A percentile compares a stretch with the other conserved stretches of the same genome.
phyloP scores from a whole-genome alignment of 1,284 basidiomycete species.

The Cutaneotrichosporon arboriforme region DNA sequence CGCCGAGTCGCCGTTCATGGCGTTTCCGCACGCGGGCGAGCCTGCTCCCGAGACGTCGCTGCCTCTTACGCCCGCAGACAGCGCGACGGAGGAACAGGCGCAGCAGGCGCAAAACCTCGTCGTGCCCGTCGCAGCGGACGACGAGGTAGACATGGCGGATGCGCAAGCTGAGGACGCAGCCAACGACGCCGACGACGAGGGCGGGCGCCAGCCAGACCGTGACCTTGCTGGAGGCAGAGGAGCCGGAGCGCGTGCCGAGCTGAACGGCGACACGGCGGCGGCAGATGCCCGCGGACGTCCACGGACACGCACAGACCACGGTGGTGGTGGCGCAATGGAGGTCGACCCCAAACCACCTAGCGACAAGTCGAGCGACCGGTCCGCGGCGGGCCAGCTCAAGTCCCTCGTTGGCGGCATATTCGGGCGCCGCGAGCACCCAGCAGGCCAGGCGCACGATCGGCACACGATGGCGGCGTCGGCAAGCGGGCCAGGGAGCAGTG shows the following conservation, averaged over 20 bases:
- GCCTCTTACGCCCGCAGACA: constrained; percentile 7
- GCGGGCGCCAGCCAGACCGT: too few relatives aligned
- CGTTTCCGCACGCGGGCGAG: constrained; percentile 29
- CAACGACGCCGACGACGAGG: not conserved
- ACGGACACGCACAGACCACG: constrained; percentile 1
- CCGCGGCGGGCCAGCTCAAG: constrained; percentile 3
- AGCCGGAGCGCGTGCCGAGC: too few relatives aligned
- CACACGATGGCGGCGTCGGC: not conserved
- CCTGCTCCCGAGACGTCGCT: constrained; percentile 2
- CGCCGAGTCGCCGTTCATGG: constrained; percentile 31
- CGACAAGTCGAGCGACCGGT: too few relatives aligned
- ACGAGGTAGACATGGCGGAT: constrained; percentile 1
- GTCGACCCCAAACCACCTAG: constrained; percentile 9
- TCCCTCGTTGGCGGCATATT: constrained; percentile 17
- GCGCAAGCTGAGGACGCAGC: constrained; percentile 4
- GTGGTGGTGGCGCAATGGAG: constrained; percentile 12
- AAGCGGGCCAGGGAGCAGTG: not conserved
- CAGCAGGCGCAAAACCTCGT: not conserved
- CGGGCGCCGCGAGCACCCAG: constrained; percentile 5
- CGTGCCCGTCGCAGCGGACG: not conserved
- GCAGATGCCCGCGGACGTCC: constrained; percentile 3
- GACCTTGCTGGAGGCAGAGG: too few relatives aligned
- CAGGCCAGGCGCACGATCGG: not conserved
- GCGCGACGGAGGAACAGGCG: not conserved
- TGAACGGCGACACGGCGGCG: too few relatives aligned